phyloP scores from a whole-genome alignment of 164 flowering plant species.

The Umbilicus rupestris region DNA sequence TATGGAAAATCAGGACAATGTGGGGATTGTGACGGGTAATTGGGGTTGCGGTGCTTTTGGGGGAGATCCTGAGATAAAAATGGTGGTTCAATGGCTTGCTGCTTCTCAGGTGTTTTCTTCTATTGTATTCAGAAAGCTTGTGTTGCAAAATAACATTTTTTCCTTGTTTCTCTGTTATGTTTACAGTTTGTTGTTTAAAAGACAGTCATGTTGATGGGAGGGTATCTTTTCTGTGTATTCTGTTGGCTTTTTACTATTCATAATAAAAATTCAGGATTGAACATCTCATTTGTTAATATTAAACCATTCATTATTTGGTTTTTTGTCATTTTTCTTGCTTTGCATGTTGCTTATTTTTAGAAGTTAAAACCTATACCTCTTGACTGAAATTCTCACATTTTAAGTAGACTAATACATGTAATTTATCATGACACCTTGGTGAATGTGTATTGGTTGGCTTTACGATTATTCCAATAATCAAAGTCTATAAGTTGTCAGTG shows the following conservation, averaged over 20 bases:
- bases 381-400: not conserved
- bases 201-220: not conserved
- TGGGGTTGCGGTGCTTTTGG: slow-evolving; percentile 99
- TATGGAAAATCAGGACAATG: slow-evolving; percentile 18
- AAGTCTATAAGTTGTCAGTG: not conserved
- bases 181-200: not conserved
- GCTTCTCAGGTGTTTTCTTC: slow-evolving; percentile 64
- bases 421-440: not conserved
- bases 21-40: slow-evolving; percentile 86
- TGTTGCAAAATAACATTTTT: not conserved
- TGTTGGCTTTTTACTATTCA: not conserved
- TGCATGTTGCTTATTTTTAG: not conserved
- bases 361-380: not conserved
- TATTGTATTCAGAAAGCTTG: not conserved
- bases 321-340: not conserved
- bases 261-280: not conserved
- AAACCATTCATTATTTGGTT: not conserved
- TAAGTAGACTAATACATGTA: not conserved
- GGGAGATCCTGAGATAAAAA: slow-evolving; percentile 80
- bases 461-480: not conserved
- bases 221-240: no score
- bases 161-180: not conserved
- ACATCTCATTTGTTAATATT: not conserved
- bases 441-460: not conserved
- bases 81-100: slow-evolving; percentile 88